Percentiles rank a stretch among this genome's conserved stretches.
Conservation (phyloP, 2,329 filamentous ascomycete species). For the Thielaviopsis punctulata region DNA sequence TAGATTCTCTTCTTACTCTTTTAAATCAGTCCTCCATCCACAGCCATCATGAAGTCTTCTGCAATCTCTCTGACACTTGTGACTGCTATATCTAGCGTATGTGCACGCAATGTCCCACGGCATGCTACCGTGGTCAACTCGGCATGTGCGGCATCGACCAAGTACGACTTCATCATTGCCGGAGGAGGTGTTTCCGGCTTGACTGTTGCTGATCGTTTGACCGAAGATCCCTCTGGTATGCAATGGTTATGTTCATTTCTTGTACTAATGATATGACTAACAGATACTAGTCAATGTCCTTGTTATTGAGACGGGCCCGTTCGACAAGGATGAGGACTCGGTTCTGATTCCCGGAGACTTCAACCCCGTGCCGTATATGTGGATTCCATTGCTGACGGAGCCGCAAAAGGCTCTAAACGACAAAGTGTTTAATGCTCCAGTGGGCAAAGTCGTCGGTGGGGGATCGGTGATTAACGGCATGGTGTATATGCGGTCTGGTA, state of each 20-base stretch:
- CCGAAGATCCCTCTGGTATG: conserved; percentile 18
- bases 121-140: conserved; percentile 6
- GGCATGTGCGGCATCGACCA: conserved; percentile 1
- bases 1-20: no score
- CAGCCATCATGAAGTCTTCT: background rate
- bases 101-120: background rate
- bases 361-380: conserved; percentile 18
- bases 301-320: conserved; percentile 17
- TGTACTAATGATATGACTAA: background rate
- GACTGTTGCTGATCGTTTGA: conserved; percentile 21
- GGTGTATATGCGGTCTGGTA: conserved; percentile 21
- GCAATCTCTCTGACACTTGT: background rate
- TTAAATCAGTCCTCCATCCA: background rate
- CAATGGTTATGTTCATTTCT: background rate
- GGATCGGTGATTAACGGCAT: conserved; percentile 24
- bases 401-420: conserved; percentile 17
- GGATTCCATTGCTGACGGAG: conserved; percentile 15
- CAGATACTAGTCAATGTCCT: conserved; percentile 16
- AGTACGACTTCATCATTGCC: conserved; percentile 19
- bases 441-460: conserved; percentile 23
- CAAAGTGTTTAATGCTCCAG: conserved; percentile 10
- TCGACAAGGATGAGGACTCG: conserved; percentile 16
- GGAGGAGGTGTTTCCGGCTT: conserved; percentile 22
- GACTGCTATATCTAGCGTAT: background rate
- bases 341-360: conserved; percentile 18